Base-by-base conservation (phyloP, 1,284 basidiomycete species). In the Veloporphyrellus conicus region DNA sequence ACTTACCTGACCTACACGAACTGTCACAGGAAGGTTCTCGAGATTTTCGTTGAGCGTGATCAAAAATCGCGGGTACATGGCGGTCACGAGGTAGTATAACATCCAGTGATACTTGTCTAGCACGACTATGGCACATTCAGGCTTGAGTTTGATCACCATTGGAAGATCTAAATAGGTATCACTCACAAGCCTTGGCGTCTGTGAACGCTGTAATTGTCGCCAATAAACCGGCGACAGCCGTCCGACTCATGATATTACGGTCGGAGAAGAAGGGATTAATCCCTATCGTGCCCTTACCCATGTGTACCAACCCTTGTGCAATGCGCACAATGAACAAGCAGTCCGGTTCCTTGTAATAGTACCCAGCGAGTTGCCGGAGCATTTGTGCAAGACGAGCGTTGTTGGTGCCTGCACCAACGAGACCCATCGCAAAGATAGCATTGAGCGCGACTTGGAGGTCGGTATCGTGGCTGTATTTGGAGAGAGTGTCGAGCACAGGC, bases 201-300 rank as follows among this genome's bases (percentile, higher is more conserved):
- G 91, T 96, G 67, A 99, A 98, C 18, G 92, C 90, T 1, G 90
- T 84, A 41, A 99, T 64, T 1, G 91, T 87, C 11, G 93, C 84
- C 51, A 99, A 69, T 34, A 99, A 69, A 49, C 95, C 96, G n/a
- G 93, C 92, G 12, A 97, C 79, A 7, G 91, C 94, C 3, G 90
- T 84, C 49, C 87, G 81, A 60, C 82, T 88, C 86, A 99, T 90
- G 58, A 96, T 85, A 50, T 79, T 84, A 39, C 95, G 82, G 68
- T 99, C 95, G 25, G 81, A 82, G 78, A 93, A 98, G 84, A 95
- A 99, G 3, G 96, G 95, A 67, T 95, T 97, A 63, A 99, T 76
- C n/a, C 92, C 90, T 61, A 99, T 89, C 9, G 93, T 97, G 32
- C 96, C 96, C 73, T 99, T 99, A 70, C 96, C 96, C 94, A 99